Percentiles rank a stretch among this genome's conserved stretches.
Evolutionary conservation across 140 eudicot genomes (phyloP).

Genomic region (Cichorium intybus): DNA sequence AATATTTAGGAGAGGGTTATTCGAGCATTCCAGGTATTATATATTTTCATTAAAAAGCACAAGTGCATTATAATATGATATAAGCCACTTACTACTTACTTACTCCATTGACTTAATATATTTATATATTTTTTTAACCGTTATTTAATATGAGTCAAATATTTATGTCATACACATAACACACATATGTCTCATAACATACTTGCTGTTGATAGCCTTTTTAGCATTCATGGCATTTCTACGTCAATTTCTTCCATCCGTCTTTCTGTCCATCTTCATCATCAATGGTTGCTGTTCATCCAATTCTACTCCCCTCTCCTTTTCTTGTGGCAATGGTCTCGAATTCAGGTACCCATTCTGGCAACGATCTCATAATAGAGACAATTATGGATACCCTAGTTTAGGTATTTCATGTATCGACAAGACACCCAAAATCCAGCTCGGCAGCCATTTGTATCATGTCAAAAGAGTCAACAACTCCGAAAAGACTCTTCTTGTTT

Average conservation of each 20-base stretch:
- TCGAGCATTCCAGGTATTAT: too few relatives aligned
- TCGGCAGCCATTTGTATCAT: neutral
- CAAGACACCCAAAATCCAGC: conserved; percentile 10
- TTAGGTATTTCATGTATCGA: conserved; percentile 14
- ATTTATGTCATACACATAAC: neutral
- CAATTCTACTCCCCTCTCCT: neutral
- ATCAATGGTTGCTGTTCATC: neutral
- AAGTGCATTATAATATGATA: neutral
- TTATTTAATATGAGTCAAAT: neutral
- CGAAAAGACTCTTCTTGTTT: conserved; percentile 8
- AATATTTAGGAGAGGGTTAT: too few relatives aligned
- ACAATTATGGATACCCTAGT: conserved; percentile 8
- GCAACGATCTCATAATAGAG: conserved; percentile 8
- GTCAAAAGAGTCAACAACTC: conserved; percentile 13
- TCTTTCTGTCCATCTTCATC: neutral
- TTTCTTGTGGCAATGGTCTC: neutral
- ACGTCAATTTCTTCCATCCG: neutral
- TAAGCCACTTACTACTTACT: neutral
- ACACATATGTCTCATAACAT: neutral
- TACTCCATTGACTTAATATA: neutral
- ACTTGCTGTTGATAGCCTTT: neutral
- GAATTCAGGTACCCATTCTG: conserved; percentile 9
- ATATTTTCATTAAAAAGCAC: neutral
- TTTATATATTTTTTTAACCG: neutral
- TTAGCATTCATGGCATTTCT: neutral